phyloP scores from a whole-genome alignment of 805 yeast species.

The Gaillardinia entomophila region DNA sequence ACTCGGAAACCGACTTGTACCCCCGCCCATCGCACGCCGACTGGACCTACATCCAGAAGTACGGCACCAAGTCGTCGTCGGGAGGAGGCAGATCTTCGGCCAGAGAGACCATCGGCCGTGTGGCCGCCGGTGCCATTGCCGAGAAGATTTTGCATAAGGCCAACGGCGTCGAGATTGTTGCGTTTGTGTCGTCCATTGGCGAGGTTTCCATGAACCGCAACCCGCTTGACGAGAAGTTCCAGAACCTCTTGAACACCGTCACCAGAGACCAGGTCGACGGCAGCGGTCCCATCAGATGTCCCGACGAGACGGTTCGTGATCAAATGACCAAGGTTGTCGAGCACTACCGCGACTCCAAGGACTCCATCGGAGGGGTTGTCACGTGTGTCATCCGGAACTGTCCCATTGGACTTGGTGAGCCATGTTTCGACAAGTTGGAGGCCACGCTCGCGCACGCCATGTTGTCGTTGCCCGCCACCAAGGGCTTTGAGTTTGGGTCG shows the following conservation, averaged over 20 bases:
- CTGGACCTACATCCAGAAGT: constrained; percentile 84
- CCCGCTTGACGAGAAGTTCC: constrained; percentile 59
- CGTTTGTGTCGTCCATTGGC: constrained; percentile 94
- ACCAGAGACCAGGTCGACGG: constrained; percentile 87
- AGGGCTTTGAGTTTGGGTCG: constrained; percentile 96
- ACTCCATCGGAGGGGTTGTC: constrained; percentile 96
- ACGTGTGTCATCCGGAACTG: constrained; percentile 94
- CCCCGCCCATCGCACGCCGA: constrained; percentile 99
- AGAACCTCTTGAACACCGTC: constrained; percentile 61
- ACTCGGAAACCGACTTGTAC: constrained; percentile 88
- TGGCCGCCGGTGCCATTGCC: constrained; percentile 98
- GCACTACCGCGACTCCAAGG: constrained; percentile 76
- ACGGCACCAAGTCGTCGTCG: constrained; percentile 87
- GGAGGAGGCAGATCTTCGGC: constrained; percentile 99
- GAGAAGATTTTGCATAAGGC: constrained; percentile 79
- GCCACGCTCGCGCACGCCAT: constrained; percentile 95
- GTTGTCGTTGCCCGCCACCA: constrained; percentile 96
- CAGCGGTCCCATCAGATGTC: constrained; percentile 90
- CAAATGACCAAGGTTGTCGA: constrained; percentile 85
- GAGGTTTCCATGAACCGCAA: constrained; percentile 69
- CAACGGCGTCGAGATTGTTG: constrained; percentile 87
- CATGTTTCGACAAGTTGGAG: constrained; percentile 94
- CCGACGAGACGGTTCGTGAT: constrained; percentile 64
- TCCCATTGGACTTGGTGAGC: constrained; percentile 97
- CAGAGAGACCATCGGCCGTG: constrained; percentile 97